Evolutionary conservation across 495 filamentous ascomycete genomes (phyloP), one percentile per base, ranked within the genome.

Genomic region (Parachaetomium inaequale): DNA sequence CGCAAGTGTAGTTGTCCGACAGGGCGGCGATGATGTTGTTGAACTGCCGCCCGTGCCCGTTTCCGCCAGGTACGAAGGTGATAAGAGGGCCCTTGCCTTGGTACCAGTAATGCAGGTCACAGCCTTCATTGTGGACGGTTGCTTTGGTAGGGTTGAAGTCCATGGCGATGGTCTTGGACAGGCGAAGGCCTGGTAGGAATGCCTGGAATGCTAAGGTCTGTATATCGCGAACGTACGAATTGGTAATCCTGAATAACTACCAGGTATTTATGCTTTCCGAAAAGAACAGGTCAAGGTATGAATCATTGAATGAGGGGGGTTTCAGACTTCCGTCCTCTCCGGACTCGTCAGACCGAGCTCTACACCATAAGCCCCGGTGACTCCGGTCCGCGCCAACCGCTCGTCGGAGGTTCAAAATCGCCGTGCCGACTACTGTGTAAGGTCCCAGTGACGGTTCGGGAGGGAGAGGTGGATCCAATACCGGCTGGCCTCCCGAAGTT

Each of bases 81-180:
- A 69, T 59, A 10, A 70, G 60, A 1, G 70, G 70, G 0, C 68
- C 68, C 14, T 17, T 56, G 46, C 70, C 70, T 34, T 66, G 64
- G 59, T 65, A 64, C 68, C 68, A 71, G 53, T 69, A 72, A 29
- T 72, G 70, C 19, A 70, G 29, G 28, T 67, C 61, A 45, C 66
- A 70, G n/a, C 54, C 62, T 63, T 71, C 70, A 23, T 67, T 71
- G 45, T 67, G 59, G 8, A 72, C 57, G 29, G 55, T 34, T 14
- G 49, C 55, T 29, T 17, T 29, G n/a, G 54, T 57, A 5, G 34
- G 26, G 40, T 57, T 57, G 38, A 42, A 57, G 6, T 29, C 40
- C 54, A 57, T 57, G 19, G 5, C 12, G 25, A 7, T 17, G 17
- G 40, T 43, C 10, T 17, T 40, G 34, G 0, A 40, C 36, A 40